Evolutionary conservation across 2,329 filamentous ascomycete species (phyloP).

Genomic region (Botryosphaeria dothidea): DNA sequence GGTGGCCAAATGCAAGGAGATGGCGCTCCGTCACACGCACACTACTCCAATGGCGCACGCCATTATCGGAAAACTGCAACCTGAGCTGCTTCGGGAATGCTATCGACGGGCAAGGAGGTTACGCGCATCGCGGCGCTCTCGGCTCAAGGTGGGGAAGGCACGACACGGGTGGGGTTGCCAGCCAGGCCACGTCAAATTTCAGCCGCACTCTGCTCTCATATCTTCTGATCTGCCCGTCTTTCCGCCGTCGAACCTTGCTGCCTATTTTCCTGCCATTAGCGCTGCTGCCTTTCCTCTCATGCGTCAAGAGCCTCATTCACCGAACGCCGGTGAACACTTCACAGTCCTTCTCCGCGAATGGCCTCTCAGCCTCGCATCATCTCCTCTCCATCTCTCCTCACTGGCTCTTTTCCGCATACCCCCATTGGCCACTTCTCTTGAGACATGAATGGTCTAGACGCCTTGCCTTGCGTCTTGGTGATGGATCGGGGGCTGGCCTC

Average conservation of each 20-base stretch:
- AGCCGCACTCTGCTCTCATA: background rate
- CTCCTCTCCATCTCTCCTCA: background rate
- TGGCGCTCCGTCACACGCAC: background rate
- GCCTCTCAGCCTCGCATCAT: background rate
- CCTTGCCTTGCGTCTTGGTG: background rate
- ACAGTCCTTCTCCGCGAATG: background rate
- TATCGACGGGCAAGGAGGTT: background rate
- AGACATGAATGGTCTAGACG: background rate
- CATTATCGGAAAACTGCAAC: background rate
- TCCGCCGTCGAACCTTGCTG: background rate
- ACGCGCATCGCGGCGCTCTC: background rate
- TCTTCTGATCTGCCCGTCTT: background rate
- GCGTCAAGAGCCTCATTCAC: background rate
- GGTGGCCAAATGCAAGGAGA: background rate
- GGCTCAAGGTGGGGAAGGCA: background rate
- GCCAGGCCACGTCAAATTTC: constrained; percentile 12
- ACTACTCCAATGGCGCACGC: background rate
- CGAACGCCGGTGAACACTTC: background rate
- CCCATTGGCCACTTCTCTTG: background rate
- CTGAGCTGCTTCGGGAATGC: constrained; percentile 1
- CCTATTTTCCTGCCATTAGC: background rate
- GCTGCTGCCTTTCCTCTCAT: background rate
- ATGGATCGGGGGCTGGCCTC: background rate
- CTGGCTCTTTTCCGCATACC: background rate
- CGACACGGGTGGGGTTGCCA: background rate